Evolutionary conservation across 169 alveolate species (phyloP).

Genomic region (Eimeria falciformis): DNA sequence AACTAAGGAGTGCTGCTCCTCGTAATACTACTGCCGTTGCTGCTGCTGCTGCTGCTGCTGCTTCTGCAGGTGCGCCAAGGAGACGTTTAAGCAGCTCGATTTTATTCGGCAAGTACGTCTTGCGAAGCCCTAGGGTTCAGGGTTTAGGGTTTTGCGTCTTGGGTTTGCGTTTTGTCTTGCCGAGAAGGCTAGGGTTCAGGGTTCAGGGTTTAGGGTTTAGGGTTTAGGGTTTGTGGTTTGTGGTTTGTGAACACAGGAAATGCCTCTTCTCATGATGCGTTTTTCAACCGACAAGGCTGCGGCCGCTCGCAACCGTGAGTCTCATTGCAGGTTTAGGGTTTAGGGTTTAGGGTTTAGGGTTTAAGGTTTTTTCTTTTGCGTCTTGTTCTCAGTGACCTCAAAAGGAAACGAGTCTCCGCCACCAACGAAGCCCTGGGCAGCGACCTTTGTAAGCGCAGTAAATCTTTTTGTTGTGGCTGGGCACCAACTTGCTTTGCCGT

Average conservation of each 20-base stretch:
- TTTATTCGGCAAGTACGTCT: constrained; percentile 4
- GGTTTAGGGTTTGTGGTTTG: constrained; percentile 46
- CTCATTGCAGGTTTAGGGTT: not conserved
- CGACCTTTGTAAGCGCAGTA: constrained; percentile 23
- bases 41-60: constrained; percentile 32
- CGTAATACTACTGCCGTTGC: not conserved
- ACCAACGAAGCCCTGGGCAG: not conserved
- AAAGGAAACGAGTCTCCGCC: not conserved
- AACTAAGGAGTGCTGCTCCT: not conserved
- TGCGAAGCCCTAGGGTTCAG: not conserved
- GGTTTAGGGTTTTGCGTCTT: not conserved
- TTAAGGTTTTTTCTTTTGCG: not conserved
- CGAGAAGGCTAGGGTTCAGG: constrained; percentile 1
- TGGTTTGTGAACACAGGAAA: not conserved
- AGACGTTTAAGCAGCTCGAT: constrained; percentile 40
- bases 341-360: not conserved
- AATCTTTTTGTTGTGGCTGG: not conserved
- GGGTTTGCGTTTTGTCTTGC: no score
- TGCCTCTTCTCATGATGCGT: constrained; percentile 5
- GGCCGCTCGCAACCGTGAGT: constrained; percentile 2
- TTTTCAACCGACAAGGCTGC: not conserved
- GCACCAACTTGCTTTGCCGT: no score
- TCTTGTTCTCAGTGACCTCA: not conserved
- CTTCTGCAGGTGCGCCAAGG: constrained; percentile 42
- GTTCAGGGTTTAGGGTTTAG: constrained; percentile 45